These are phyloP conservation scores for Dendrobium nobile DNA, from an alignment of 106 monocot genomes.

Conservation along the genomic window DNA sequence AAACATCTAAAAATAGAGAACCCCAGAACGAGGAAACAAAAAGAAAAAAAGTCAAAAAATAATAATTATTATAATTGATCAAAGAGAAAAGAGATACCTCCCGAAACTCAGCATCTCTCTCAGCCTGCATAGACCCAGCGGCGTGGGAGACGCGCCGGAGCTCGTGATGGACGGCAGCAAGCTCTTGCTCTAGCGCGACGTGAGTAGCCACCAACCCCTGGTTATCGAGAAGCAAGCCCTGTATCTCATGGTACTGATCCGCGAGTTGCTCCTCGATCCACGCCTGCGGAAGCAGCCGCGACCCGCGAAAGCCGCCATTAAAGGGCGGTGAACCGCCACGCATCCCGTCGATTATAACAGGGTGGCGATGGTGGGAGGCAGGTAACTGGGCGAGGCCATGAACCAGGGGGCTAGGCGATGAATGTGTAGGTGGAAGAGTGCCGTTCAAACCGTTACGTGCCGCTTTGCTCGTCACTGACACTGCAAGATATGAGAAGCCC, in stretches of 20 bases:
- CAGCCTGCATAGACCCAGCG: constrained; percentile 19
- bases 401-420: constrained; percentile 1
- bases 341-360: constrained; percentile 13
- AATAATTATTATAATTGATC: too few relatives aligned
- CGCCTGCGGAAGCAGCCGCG: not conserved
- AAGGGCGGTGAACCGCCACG: constrained; percentile 3
- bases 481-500: not conserved
- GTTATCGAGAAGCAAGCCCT: constrained; percentile 69
- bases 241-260: constrained; percentile 62
- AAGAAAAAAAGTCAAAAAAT: too few relatives aligned
- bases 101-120: constrained; percentile 40
- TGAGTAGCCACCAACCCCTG: constrained; percentile 88
- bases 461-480: constrained; percentile 19
- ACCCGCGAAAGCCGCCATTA: constrained; percentile 1
- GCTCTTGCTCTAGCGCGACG: constrained; percentile 82
- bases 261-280: constrained; percentile 59
- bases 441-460: constrained; percentile 11
- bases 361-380: not conserved
- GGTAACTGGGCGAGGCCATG: not conserved
- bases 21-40: too few relatives aligned
- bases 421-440: constrained; percentile 8
- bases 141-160: constrained; percentile 25
- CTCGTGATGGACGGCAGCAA: constrained; percentile 54
- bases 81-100: constrained; percentile 18
- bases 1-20: too few relatives aligned